phyloP scores from a whole-genome alignment of 208 protist species.

The Crithidia acanthocephali region DNA sequence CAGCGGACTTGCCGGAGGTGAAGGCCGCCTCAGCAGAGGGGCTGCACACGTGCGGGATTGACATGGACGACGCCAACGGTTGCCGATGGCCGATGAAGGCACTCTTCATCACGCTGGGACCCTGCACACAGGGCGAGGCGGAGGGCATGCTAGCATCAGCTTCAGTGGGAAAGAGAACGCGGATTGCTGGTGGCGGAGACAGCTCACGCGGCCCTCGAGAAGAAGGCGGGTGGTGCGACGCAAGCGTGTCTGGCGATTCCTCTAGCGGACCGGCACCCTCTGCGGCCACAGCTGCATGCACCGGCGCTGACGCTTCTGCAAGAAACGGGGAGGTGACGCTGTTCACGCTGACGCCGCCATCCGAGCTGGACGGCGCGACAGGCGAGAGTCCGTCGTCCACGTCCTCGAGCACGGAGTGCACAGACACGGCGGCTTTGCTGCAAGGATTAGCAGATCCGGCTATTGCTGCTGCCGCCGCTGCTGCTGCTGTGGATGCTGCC shows the following conservation, averaged over 20 bases:
- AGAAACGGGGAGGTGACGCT: constrained; percentile 13
- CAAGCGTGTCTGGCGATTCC: not conserved
- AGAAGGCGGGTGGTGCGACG: not conserved
- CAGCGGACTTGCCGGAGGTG: not conserved
- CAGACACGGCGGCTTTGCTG: not conserved
- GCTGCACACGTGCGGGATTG: not conserved
- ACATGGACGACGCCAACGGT: too few species aligned
- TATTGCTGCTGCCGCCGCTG: not conserved
- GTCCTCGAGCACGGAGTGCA: not conserved
- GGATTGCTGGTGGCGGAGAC: constrained; percentile 26
- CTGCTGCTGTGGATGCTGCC: not conserved
- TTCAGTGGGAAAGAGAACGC: constrained; percentile 22
- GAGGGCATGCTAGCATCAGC: not conserved
- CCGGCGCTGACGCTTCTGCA: not conserved
- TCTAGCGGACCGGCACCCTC: not conserved
- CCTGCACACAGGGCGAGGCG: not conserved
- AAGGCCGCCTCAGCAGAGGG: not conserved
- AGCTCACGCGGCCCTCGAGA: not conserved
- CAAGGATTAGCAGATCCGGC: too few species aligned
- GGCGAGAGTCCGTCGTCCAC: not conserved
- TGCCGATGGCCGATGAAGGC: not conserved
- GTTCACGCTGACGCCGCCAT: constrained; percentile 20
- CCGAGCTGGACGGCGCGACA: constrained; percentile 12
- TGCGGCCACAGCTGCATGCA: too few species aligned
- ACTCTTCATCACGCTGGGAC: not conserved